Percentiles rank a stretch among this genome's conserved stretches.
These are phyloP conservation scores for Pseudogymnoascus sp. DNA, from an alignment of 2,329 filamentous ascomycete genomes.

Conservation along the genomic window DNA sequence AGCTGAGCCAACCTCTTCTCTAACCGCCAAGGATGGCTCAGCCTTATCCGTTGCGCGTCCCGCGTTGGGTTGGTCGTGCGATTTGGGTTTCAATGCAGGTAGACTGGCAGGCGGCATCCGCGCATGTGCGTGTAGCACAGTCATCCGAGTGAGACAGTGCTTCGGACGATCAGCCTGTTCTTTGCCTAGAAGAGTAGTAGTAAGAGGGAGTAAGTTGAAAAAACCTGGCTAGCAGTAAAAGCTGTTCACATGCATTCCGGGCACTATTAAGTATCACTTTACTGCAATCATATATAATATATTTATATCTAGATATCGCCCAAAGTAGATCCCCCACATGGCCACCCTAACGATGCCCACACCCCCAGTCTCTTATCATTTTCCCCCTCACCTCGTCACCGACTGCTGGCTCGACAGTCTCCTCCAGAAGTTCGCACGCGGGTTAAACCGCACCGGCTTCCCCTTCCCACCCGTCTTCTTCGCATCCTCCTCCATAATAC, in stretches of 20 bases:
- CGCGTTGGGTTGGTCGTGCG: background rate
- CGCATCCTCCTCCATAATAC: conserved; percentile 52
- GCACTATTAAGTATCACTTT: background rate
- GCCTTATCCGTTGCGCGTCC: background rate
- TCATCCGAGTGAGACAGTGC: background rate
- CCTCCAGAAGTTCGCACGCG: conserved; percentile 61
- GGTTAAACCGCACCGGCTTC: conserved; percentile 56
- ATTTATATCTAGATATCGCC: background rate
- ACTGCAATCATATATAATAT: background rate
- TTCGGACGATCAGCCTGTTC: background rate
- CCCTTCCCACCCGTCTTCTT: conserved; percentile 53
- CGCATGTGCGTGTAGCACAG: background rate
- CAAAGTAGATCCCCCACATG: background rate
- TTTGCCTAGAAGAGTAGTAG: background rate
- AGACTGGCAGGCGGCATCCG: background rate
- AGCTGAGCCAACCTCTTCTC: background rate
- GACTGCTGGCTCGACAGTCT: conserved; percentile 48
- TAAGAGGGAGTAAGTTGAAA: background rate
- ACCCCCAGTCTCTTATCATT: background rate
- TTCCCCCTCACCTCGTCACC: background rate
- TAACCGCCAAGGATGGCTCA: background rate
- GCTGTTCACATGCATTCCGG: background rate
- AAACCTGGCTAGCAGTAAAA: background rate
- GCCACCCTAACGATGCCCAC: background rate
- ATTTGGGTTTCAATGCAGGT: conserved; percentile 4